Evolutionary conservation across 1,284 basidiomycete species (phyloP), one percentile per base, ranked within the genome.

Genomic region (Trametes sp.): DNA sequence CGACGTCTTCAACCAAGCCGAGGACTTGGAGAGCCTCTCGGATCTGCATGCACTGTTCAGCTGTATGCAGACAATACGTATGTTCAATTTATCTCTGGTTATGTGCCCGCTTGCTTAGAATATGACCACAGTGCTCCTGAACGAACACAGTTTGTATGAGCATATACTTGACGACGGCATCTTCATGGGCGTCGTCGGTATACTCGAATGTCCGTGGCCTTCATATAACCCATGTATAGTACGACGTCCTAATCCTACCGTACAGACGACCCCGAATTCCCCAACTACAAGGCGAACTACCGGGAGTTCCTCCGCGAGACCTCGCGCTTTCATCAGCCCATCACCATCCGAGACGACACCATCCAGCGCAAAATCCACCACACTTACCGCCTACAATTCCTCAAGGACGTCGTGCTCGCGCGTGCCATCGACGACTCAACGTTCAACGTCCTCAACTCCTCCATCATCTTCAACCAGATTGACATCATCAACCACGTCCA

Each of bases 391-490:
- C 84, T 99, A 4, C 93, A 95, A 72, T 99, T 97, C 77, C 90
- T 99, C 67, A 98, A 98, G 76, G 97, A 99, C 74, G 97, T 99
- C 62, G 95, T 99, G 38, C 90, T 99, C 35, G 95, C 96, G 0
- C 89, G 97, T 8, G 89, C 93, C 2, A 85, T 98, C 49, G 97
- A 99, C 73, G 97, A 99, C 75, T 93, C 95, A 1, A 98, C 96
- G 0, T 98, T 98, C 82, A 96, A 96, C 71, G 95, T 98, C 70
- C 87, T 99, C 72, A 98, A 96, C 78, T 95, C 95, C 19, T 94
- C 95, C 78, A 95, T 99, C 75, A 97, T 98, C 75, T 99, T 97
- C 85, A 98, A 98, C 79, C 97, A 99, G 78, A 96, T 97, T 72
- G 97, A 99, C 78, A 98, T 99, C 73, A 95, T 98, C 74, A 89